Evolutionary conservation across 495 filamentous ascomycete genomes (phyloP).

Genomic region (Thozetella sp.): DNA sequence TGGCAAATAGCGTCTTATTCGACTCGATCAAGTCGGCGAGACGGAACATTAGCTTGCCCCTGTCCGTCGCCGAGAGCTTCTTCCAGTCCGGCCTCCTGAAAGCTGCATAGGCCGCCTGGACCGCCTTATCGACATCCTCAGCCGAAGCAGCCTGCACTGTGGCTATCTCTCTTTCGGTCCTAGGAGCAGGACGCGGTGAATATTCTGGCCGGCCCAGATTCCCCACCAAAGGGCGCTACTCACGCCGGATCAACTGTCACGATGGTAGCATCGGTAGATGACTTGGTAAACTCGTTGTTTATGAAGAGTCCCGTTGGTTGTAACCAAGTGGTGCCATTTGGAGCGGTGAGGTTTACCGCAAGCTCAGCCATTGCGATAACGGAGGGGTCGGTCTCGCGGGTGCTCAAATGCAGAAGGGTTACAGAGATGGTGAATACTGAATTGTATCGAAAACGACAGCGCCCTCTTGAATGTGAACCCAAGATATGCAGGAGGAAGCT

Average conservation of each 20-base stretch:
- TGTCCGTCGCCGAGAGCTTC: conserved; percentile 69
- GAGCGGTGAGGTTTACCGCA: conserved; percentile 82
- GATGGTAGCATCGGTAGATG: conserved; percentile 76
- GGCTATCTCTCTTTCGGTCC: conserved; percentile 83
- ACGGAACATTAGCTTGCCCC: conserved; percentile 76
- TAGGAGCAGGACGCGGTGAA: conserved; percentile 28
- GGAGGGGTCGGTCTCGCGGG: too few relatives aligned
- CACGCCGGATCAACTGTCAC: conserved; percentile 84
- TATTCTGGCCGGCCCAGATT: conserved; percentile 23
- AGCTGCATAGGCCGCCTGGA: conserved; percentile 81
- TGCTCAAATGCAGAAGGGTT: too few relatives aligned
- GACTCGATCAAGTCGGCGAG: conserved; percentile 78
- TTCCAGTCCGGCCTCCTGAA: conserved; percentile 87
- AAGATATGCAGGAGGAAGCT: too few relatives aligned
- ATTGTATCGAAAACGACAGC: too few relatives aligned
- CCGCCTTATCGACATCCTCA: conserved; percentile 84
- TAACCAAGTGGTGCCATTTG: conserved; percentile 82
- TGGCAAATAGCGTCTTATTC: conserved; percentile 75
- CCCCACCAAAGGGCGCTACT: too few relatives aligned
- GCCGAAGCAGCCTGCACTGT: conserved; percentile 82
- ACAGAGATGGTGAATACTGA: too few relatives aligned
- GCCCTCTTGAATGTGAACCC: too few relatives aligned
- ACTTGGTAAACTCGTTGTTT: conserved; percentile 91
- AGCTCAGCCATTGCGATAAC: too few relatives aligned
- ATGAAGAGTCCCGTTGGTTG: conserved; percentile 91